Percentiles rank a stretch among this genome's conserved stretches.
Evolutionary conservation across 1,284 basidiomycete genomes (phyloP).

Genomic region (Rhodotorula sp.): DNA sequence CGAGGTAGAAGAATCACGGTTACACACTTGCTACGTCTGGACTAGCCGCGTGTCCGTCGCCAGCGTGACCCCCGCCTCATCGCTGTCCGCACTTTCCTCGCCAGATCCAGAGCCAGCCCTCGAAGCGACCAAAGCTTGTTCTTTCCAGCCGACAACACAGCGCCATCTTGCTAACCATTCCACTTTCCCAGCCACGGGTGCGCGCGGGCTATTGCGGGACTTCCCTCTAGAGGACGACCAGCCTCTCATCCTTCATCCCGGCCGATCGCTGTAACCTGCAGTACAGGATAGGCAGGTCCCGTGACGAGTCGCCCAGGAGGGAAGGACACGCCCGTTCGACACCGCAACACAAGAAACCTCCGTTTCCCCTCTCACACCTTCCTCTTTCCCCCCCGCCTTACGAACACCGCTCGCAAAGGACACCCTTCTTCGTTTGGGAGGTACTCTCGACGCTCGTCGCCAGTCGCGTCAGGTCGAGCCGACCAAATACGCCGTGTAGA

Average conservation of each 20-base stretch:
- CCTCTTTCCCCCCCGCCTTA: conserved; percentile 1
- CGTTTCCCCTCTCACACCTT: background rate
- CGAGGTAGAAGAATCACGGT: too few species aligned
- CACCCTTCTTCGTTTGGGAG: conserved; percentile 1
- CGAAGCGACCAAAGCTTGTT: too few species aligned
- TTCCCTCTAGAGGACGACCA: background rate
- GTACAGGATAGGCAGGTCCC: background rate
- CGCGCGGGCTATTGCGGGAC: too few species aligned
- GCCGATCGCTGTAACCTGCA: background rate
- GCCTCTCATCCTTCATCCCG: background rate
- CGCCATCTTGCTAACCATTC: too few species aligned
- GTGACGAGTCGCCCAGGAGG: background rate
- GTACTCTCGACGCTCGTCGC: background rate
- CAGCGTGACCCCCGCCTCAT: too few species aligned
- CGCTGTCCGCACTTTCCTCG: too few species aligned
- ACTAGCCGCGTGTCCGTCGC: too few species aligned
- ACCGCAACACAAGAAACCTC: background rate
- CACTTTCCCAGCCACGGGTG: too few species aligned
- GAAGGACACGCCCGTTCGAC: background rate
- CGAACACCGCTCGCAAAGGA: background rate
- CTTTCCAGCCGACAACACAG: too few species aligned
- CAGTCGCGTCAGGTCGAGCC: background rate
- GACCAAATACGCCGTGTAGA: background rate
- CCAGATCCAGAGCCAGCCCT: too few species aligned
- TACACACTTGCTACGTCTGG: too few species aligned